Evolutionary conservation across 306 rosid genomes (phyloP).

Genomic region (Glycine latifolia): DNA sequence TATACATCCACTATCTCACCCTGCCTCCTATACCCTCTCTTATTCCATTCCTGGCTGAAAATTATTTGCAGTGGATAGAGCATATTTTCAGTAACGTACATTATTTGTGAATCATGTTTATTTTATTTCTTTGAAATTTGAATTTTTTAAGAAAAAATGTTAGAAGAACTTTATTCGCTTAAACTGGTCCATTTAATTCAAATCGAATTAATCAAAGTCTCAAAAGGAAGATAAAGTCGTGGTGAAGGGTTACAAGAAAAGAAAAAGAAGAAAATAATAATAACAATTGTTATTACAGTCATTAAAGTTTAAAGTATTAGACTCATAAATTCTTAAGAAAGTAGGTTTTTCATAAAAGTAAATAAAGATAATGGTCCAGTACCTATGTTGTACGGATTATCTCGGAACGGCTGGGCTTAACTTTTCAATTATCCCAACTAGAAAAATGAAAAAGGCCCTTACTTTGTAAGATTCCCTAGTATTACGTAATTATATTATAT

Average conservation of each 20-base stretch:
- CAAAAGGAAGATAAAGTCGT: not conserved
- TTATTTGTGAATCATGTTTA: not conserved
- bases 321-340: not conserved
- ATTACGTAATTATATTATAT: not conserved
- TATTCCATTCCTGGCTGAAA: not conserved
- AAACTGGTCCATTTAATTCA: not conserved
- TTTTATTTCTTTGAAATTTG: not conserved
- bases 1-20: not conserved
- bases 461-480: not conserved
- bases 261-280: not conserved
- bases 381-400: slow-evolving; percentile 56
- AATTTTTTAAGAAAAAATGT: not conserved
- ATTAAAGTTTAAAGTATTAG: not conserved
- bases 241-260: not conserved
- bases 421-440: not conserved
- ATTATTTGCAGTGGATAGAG: not conserved
- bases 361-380: slow-evolving; percentile 48
- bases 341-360: not conserved
- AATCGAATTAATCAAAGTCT: not conserved
- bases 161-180: not conserved
- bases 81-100: not conserved
- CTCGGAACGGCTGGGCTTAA: slow-evolving; percentile 2
- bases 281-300: not conserved
- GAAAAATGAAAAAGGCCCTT: not conserved
- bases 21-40: not conserved